phyloP scores from a whole-genome alignment of 345 rosid species.

The Lagerstroemia speciosa region DNA sequence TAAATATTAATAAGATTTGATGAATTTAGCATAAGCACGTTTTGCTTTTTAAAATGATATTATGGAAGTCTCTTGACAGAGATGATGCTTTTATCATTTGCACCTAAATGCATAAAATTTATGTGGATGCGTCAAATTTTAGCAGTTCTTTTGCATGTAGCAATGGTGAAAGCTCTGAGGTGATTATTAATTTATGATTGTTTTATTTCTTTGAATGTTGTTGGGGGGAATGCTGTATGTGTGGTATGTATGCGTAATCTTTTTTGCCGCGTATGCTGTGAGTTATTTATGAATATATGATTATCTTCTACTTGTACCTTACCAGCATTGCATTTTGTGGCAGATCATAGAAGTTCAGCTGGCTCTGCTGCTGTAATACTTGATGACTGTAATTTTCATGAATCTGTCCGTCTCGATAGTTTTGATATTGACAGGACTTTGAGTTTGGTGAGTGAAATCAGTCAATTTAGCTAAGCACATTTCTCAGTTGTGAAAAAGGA shows the following conservation, averaged over 20 bases:
- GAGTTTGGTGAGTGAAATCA: constrained; percentile 58
- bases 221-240: too few relatives aligned
- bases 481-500: not conserved
- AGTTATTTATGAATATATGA: not conserved
- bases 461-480: not conserved
- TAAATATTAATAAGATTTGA: not conserved
- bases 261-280: too few relatives aligned
- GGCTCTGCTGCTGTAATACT: constrained; percentile 85
- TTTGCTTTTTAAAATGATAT: not conserved
- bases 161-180: not conserved
- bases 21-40: not conserved
- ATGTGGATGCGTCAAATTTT: not conserved
- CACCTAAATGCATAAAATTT: not conserved
- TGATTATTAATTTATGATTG: too few relatives aligned
- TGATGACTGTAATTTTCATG: constrained; percentile 98
- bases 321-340: constrained; percentile 12
- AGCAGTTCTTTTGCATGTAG: not conserved
- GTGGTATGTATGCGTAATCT: too few relatives aligned
- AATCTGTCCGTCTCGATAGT: constrained; percentile 91
- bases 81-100: not conserved
- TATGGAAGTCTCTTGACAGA: not conserved
- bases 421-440: constrained; percentile 83
- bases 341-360: constrained; percentile 80
- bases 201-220: not conserved
- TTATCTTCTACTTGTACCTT: not conserved